Percentiles rank a stretch among this genome's conserved stretches.
These are phyloP conservation scores for Stylonectria norvegica DNA, from an alignment of 2,329 filamentous ascomycete genomes.

Conservation along the genomic window DNA sequence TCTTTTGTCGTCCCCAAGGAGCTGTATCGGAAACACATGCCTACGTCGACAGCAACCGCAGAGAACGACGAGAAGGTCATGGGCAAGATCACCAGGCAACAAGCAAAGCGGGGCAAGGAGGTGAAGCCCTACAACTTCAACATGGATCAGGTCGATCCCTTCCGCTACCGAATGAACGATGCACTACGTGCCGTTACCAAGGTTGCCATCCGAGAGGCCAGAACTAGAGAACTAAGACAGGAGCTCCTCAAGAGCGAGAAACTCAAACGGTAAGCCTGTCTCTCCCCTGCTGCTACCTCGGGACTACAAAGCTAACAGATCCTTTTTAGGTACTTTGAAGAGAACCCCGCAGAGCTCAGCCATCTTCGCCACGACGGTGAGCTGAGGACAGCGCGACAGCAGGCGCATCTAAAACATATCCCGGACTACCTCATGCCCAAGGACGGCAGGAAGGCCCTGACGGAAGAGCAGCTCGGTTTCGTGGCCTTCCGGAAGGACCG, in stretches of 20 bases:
- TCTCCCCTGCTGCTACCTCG: not conserved
- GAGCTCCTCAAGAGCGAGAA: constrained; percentile 94
- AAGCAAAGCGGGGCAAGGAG: constrained; percentile 73
- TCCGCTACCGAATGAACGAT: constrained; percentile 92
- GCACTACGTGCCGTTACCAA: constrained; percentile 86
- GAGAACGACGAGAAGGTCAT: constrained; percentile 84
- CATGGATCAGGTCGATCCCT: constrained; percentile 88
- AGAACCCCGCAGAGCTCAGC: constrained; percentile 85
- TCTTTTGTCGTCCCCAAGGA: constrained; percentile 86
- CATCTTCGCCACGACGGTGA: constrained; percentile 90
- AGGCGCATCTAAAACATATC: constrained; percentile 88
- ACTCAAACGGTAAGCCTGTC: constrained; percentile 59
- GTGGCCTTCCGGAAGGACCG: constrained; percentile 63
- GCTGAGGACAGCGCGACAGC: constrained; percentile 74
- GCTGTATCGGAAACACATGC: constrained; percentile 82
- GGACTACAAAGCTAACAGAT: not conserved
- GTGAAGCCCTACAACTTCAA: constrained; percentile 92
- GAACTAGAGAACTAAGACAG: constrained; percentile 80
- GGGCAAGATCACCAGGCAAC: constrained; percentile 73
- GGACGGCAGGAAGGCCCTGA: constrained; percentile 67
- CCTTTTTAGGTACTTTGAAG: constrained; percentile 72
- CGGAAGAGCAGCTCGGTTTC: constrained; percentile 65
- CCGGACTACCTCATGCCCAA: constrained; percentile 88
- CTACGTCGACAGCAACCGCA: constrained; percentile 71
- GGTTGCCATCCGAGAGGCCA: constrained; percentile 84